phyloP scores from a whole-genome alignment of 305 asterid species.

The Euphrasia arctica region DNA sequence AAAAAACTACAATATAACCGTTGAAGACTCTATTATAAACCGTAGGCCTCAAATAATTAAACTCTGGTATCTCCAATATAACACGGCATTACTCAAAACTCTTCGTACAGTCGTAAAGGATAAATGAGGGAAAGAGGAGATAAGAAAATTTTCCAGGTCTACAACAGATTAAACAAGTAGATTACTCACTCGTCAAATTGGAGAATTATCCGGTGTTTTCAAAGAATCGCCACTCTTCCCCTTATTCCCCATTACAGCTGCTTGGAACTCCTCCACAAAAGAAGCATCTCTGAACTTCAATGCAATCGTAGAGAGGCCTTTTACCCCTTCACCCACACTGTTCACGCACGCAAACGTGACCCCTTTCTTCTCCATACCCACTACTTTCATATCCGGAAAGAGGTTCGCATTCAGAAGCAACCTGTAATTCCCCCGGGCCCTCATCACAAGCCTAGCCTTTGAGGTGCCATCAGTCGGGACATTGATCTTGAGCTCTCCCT shows the following conservation, averaged over 20 bases:
- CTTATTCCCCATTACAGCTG: slow-evolving; percentile 57
- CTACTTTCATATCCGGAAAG: slow-evolving; percentile 88
- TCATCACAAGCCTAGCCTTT: slow-evolving; percentile 82
- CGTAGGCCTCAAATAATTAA: slow-evolving; percentile 9
- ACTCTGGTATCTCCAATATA: slow-evolving; percentile 26
- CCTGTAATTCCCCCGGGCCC: slow-evolving; percentile 79
- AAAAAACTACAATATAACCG: no score
- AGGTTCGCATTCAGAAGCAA: slow-evolving; percentile 82
- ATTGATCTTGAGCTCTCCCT: slow-evolving; percentile 87
- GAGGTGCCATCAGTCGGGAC: slow-evolving; percentile 49
- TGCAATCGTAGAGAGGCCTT: slow-evolving; percentile 73
- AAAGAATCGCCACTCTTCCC: slow-evolving; percentile 28
- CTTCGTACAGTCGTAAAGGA: slow-evolving; percentile 4
- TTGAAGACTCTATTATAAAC: not conserved
- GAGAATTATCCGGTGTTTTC: slow-evolving; percentile 85
- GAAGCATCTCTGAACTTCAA: slow-evolving; percentile 81
- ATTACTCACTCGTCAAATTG: slow-evolving; percentile 43
- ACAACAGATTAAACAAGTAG: slow-evolving; percentile 17
- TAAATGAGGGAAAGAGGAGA: slow-evolving; percentile 5
- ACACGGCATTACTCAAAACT: slow-evolving; percentile 23
- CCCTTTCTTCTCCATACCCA: slow-evolving; percentile 91
- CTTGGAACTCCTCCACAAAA: slow-evolving; percentile 58
- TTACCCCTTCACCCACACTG: slow-evolving; percentile 66
- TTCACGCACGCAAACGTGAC: slow-evolving; percentile 88
- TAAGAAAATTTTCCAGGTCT: slow-evolving; percentile 21